Conservation (phyloP, 768 basidiomycete species). For the Punctularia strigosozonata region DNA sequence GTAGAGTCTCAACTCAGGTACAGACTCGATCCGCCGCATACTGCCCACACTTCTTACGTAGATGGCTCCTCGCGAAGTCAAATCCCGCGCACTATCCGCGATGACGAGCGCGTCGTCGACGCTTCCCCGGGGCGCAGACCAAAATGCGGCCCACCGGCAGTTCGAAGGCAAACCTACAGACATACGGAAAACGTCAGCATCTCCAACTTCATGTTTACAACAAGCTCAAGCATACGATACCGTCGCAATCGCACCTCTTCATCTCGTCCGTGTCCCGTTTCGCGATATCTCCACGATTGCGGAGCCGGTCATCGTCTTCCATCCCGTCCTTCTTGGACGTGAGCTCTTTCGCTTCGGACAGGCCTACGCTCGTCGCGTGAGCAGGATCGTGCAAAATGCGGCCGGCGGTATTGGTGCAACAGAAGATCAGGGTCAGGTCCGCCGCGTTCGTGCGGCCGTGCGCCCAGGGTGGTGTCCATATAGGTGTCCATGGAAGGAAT, state of each 20-base stretch:
- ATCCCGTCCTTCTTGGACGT: slow-evolving; percentile 70
- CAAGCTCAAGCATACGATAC: no score
- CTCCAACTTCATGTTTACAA: no score
- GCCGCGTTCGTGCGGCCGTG: slow-evolving; percentile 72
- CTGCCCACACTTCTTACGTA: slow-evolving; percentile 43
- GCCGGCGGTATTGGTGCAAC: slow-evolving; percentile 48
- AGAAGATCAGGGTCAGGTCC: slow-evolving; percentile 84
- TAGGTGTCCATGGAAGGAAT: slow-evolving; percentile 73
- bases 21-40: slow-evolving; percentile 52
- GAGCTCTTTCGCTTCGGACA: slow-evolving; percentile 60
- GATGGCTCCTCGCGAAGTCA: slow-evolving; percentile 45
- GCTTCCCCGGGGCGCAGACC: no score
- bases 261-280: slow-evolving; percentile 21
- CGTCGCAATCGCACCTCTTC: no score
- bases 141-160: no score
- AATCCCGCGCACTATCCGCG: slow-evolving; percentile 89
- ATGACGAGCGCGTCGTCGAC: no score
- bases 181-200: no score
- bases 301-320: slow-evolving; percentile 67
- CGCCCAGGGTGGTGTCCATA: slow-evolving; percentile 90
- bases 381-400: slow-evolving; percentile 41
- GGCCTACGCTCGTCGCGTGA: slow-evolving; percentile 31
- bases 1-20: slow-evolving; percentile 26
- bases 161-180: no score
- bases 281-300: slow-evolving; percentile 66